phyloP scores from a whole-genome alignment of 345 rosid species.

The Citrus unshiu region DNA sequence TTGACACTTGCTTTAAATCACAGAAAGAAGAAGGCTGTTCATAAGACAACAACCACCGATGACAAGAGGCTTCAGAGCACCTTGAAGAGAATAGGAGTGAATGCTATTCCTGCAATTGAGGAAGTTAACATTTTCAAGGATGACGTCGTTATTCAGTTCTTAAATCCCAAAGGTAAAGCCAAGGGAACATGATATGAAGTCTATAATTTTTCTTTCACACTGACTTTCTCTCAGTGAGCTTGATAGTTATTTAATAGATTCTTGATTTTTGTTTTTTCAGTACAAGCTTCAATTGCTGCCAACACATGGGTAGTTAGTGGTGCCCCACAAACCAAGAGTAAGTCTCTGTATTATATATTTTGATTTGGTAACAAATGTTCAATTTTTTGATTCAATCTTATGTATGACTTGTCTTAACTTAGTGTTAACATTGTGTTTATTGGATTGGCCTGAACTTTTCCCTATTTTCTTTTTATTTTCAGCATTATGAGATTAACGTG shows the following conservation, averaged over 20 bases:
- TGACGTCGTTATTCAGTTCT: slow-evolving; percentile 84
- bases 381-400: neutral
- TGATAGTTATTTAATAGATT: neutral
- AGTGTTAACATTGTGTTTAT: neutral
- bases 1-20: neutral
- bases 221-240: neutral
- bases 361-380: neutral
- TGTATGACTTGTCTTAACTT: neutral
- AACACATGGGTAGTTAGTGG: slow-evolving; percentile 99
- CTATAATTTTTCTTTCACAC: neutral
- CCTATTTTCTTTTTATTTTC: neutral
- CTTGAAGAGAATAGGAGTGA: slow-evolving; percentile 90
- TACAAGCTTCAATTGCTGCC: slow-evolving; percentile 91
- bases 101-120: slow-evolving; percentile 84
- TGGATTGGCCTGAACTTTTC: neutral
- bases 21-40: slow-evolving; percentile 99
- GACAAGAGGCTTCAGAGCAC: slow-evolving; percentile 99
- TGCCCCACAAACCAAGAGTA: slow-evolving; percentile 89
- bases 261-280: slow-evolving; percentile 32
- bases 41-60: slow-evolving; percentile 94
- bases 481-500: neutral
- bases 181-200: neutral
- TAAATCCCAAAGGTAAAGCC: slow-evolving; percentile 75
- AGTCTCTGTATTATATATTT: neutral
- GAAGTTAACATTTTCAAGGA: slow-evolving; percentile 98